Conservation (phyloP, 139 green algal species). For the Chlamydomonas sp. region DNA sequence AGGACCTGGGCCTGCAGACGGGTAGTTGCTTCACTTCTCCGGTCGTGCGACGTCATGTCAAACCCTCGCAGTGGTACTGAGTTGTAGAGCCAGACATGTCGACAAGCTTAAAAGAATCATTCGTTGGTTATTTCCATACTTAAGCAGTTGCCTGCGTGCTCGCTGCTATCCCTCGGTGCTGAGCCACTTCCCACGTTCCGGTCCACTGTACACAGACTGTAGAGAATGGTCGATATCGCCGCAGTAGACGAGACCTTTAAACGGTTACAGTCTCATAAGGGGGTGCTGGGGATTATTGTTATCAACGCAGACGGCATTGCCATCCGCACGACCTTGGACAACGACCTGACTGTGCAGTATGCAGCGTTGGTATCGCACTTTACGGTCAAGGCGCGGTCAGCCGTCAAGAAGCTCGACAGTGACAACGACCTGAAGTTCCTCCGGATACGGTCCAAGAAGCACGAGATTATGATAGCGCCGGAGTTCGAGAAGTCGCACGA, state of each 20-base stretch:
- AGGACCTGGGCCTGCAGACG: too few relatives aligned
- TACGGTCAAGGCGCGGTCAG: constrained; percentile 75
- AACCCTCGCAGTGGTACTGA: too few relatives aligned
- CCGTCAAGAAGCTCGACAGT: constrained; percentile 82
- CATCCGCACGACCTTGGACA: constrained; percentile 88
- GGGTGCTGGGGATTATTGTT: constrained; percentile 81
- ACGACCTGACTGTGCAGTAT: constrained; percentile 81
- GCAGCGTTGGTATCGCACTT: constrained; percentile 74
- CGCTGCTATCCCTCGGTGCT: too few relatives aligned
- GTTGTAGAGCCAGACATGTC: too few relatives aligned
- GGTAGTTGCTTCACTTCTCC: too few relatives aligned
- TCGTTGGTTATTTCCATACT: too few relatives aligned
- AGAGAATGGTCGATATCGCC: constrained; percentile 72
- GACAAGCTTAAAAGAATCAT: too few relatives aligned
- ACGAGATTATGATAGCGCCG: constrained; percentile 93
- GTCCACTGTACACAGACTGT: too few relatives aligned
- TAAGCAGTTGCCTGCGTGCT: too few relatives aligned
- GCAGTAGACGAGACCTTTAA: constrained; percentile 87
- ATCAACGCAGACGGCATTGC: constrained; percentile 89
- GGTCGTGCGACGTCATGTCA: too few relatives aligned
- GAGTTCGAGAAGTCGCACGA: constrained; percentile 77
- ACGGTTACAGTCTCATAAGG: constrained; percentile 51
- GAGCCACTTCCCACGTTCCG: too few relatives aligned
- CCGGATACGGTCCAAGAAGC: constrained; percentile 82
- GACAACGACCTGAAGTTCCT: constrained; percentile 91